Evolutionary conservation across 208 protist genomes (phyloP), one percentile per base, ranked within the genome.

Genomic region (Acanthamoeba healyi): DNA sequence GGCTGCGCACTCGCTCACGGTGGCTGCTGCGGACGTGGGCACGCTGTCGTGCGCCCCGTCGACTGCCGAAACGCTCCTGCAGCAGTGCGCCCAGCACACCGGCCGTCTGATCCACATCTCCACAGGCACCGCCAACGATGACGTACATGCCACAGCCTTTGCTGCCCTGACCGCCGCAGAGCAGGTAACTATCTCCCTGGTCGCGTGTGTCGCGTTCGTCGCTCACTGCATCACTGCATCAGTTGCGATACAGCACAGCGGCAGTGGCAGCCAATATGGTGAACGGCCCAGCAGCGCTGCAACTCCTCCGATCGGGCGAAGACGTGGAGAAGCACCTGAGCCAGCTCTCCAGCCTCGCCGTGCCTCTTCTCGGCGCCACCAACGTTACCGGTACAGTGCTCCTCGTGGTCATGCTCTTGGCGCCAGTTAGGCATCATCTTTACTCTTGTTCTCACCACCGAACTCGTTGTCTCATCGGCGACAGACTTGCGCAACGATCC

Each of bases 61-160:
- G 10, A 34, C 19, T 19, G 40, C 26, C 72, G 72, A 82, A 19
- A 29, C 72, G 22, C 34, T 82, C 24, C 34, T 82, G 10, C 72
- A 82, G 42, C 72, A 82, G 72, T 82, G 72, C 42, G 72, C 72
- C 10, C 72, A 82, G 72, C 42, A 82, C 42, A 82, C 72, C 42
- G 22, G 24, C 9, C 72, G 72, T 3, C 34, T 82, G 5, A 19
- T 82, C 72, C 72, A 82, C 42, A 51, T 51, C 72, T 36, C 72
- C 38, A 34, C 72, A 4, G 72, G 72, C 72, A 82, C 72, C 38
- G 19, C 40, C 72, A 22, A 51, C 34, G 72, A 82, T 9, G 72
- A 82, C 42, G 42, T 82, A 2, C 72, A 82, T 38, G 72, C 72
- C 22, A 82, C 72, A 1, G 72, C 72, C 72, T 82, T 82, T 34